Conservation (phyloP, 2,329 filamentous ascomycete species). For the Ceratocystis destructans region DNA sequence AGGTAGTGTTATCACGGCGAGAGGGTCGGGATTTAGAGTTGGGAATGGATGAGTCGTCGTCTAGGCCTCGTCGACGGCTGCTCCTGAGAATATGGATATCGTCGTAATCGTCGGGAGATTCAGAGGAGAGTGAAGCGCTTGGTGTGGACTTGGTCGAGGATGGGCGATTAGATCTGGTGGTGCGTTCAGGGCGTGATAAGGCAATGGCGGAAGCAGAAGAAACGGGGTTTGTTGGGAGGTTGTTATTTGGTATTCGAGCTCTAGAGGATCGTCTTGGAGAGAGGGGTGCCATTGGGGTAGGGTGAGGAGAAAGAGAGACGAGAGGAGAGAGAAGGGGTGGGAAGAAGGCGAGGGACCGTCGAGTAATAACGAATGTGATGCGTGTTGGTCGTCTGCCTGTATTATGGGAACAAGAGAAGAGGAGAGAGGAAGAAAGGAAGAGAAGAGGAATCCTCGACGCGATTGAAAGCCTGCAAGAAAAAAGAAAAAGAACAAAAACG, state of each 20-base stretch:
- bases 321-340: constrained; percentile 24
- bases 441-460: not conserved
- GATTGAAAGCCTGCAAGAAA: not conserved
- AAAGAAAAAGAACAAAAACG: not conserved
- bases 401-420: constrained; percentile 24
- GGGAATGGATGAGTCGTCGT: constrained; percentile 35
- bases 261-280: constrained; percentile 81
- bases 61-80: constrained; percentile 62
- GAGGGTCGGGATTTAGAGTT: constrained; percentile 21
- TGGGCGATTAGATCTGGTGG: constrained; percentile 50
- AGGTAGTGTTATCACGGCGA: constrained; percentile 26
- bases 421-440: constrained; percentile 23
- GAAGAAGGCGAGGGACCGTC: constrained; percentile 24
- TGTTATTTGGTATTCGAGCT: constrained; percentile 64
- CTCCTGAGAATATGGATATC: constrained; percentile 60
- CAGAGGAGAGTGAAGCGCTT: constrained; percentile 57
- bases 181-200: constrained; percentile 62
- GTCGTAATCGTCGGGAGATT: constrained; percentile 51
- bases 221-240: constrained; percentile 40
- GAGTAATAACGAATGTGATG: not conserved
- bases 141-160: constrained; percentile 65
- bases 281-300: constrained; percentile 42
- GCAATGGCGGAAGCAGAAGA: constrained; percentile 44
- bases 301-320: constrained; percentile 24
- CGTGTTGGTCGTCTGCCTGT: constrained; percentile 7